phyloP scores from a whole-genome alignment of 345 rosid species.

The Gossypium thurberi region DNA sequence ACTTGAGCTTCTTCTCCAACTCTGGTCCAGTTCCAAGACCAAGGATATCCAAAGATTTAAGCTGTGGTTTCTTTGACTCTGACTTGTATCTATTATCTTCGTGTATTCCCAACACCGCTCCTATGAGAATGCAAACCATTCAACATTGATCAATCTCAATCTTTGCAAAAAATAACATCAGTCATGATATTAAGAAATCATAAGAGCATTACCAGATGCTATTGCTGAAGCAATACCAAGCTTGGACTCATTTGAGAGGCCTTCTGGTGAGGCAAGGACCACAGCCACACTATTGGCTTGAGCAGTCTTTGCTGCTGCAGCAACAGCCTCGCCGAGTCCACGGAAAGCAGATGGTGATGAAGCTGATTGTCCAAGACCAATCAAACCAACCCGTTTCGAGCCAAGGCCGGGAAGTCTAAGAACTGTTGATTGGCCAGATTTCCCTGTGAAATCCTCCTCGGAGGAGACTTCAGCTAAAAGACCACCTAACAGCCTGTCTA shows the following conservation, averaged over 20 bases:
- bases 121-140: conserved; percentile 30
- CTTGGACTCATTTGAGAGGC: conserved; percentile 51
- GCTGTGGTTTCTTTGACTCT: conserved; percentile 58
- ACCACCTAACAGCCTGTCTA: conserved; percentile 64
- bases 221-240: conserved; percentile 62
- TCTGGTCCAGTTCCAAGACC: conserved; percentile 85
- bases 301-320: conserved; percentile 60
- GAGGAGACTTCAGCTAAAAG: conserved; percentile 61
- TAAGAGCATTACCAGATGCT: conserved; percentile 51
- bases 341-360: conserved; percentile 40
- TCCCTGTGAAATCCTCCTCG: conserved; percentile 87
- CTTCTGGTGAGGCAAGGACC: conserved; percentile 58
- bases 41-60: conserved; percentile 70
- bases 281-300: conserved; percentile 55
- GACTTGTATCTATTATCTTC: conserved; percentile 83
- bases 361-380: conserved; percentile 72
- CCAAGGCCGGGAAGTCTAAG: conserved; percentile 72
- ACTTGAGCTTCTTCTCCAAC: conserved; percentile 73
- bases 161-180: not conserved
- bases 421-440: conserved; percentile 67
- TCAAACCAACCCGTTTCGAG: conserved; percentile 76
- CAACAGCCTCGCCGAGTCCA: conserved; percentile 66
- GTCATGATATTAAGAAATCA: not conserved
- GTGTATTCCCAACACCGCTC: conserved; percentile 58
- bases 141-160: not conserved